Evolutionary conservation across 2,329 filamentous ascomycete genomes (phyloP).

Genomic region (Talaromyces sp.): DNA sequence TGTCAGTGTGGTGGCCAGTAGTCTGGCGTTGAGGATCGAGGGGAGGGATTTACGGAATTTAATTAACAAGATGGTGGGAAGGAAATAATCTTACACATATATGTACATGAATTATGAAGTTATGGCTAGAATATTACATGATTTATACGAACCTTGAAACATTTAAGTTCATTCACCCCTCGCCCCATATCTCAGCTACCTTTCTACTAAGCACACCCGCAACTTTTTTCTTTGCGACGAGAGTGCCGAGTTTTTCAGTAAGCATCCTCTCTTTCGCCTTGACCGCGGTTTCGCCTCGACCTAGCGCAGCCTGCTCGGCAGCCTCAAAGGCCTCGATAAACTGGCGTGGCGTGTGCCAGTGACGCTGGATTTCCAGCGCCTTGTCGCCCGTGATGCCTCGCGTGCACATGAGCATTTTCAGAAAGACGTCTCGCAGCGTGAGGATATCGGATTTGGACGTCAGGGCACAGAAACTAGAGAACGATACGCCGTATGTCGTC

Average conservation of each 20-base stretch:
- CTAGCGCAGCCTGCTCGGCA: conserved; percentile 11
- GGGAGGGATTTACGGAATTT: not conserved
- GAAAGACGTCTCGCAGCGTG: conserved; percentile 67
- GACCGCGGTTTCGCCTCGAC: conserved; percentile 34
- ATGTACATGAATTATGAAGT: not conserved
- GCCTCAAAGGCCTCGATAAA: conserved; percentile 65
- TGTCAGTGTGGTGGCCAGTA: conserved; percentile 81
- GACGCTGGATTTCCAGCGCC: conserved; percentile 71
- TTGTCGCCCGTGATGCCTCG: conserved; percentile 71
- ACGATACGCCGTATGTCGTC: conserved; percentile 58
- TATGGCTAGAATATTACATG: not conserved
- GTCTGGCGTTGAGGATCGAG: conserved; percentile 61
- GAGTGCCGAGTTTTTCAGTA: conserved; percentile 47
- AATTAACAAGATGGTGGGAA: not conserved
- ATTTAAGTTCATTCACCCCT: not conserved
- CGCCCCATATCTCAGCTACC: conserved; percentile 68
- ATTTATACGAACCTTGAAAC: not conserved
- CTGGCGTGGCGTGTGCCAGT: conserved; percentile 69
- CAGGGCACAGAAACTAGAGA: conserved; percentile 65
- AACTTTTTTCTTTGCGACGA: conserved; percentile 66
- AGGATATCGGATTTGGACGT: conserved; percentile 71
- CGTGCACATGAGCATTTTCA: conserved; percentile 84
- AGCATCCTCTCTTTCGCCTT: conserved; percentile 60
- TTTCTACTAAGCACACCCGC: conserved; percentile 60
- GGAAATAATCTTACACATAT: not conserved